Base-by-base conservation (phyloP, 1,139 yeast species). In the Yamadazyma atmosphaerica region DNA sequence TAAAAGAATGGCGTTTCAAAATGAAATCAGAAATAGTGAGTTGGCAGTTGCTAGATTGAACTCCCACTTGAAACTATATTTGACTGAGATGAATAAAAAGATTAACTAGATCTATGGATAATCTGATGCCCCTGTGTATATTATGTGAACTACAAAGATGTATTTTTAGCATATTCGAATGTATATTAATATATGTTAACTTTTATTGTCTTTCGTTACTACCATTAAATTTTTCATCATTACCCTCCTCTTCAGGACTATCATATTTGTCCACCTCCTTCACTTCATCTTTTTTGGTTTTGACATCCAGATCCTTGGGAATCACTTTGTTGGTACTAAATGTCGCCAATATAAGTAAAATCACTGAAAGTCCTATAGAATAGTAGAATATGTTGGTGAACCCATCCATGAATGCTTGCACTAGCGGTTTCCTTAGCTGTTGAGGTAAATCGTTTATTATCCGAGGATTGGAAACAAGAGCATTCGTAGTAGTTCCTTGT, bases 11-110 rank as follows among this genome's bases (percentile, higher is more conserved):
- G 73, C 71, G 15, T 75, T 74, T 43, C 81, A 80, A 42, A 57
- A 56, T 32, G 90, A 84, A 46, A 70, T 73, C 41, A 68, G 74
- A 41, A 76, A 70, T 28, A 72, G 81, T 9, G 77, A 74, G 39
- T 54, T 68, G 36, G 85, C 81, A 47, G 68, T 81, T 28, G 74
- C 75, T 25, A 68, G 74, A 42, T 64, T 84, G 41, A 49, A 49
- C 34, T 38, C 50, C 8, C 51, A 46, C 33, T 39, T 46, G 23
- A 46, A 38, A 29, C 34, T 46, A 17, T 49, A 49, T 23, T 41
- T 51, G 25, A 38, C 46, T 1, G 55, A 51, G 37, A 51, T 51
- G 54, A 47, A 40, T 33, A 50, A 43, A 32, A 49, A 48, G 32
- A 14, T 43, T 30, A 12, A 30, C 9, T 9, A 6, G 6, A 19